A percentile compares a stretch with the other conserved stretches of the same genome.
Conservation (phyloP, 805 yeast species). For the Hanseniaspora clermontiae region DNA sequence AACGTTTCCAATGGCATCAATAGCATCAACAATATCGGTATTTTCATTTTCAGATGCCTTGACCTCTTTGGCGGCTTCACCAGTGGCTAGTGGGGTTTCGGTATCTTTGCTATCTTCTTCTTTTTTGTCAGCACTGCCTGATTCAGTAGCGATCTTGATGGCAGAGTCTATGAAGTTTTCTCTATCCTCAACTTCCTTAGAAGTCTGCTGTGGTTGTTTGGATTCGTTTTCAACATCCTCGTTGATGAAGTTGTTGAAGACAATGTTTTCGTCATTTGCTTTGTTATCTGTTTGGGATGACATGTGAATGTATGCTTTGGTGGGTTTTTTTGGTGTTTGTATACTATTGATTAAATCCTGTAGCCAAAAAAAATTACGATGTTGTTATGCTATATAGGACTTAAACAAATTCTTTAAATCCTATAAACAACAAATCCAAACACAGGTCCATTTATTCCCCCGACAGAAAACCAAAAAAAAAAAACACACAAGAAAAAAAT, state of each 20-base stretch:
- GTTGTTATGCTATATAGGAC: not conserved
- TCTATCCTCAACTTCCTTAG: not conserved
- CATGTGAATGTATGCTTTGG: not conserved
- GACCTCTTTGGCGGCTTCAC: not conserved
- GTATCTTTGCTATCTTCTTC: not conserved
- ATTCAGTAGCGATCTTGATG: not conserved
- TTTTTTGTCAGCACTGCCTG: not conserved
- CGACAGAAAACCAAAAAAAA: not conserved
- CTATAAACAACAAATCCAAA: not conserved
- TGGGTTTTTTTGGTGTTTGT: not conserved
- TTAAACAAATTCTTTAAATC: constrained; percentile 1
- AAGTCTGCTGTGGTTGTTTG: not conserved
- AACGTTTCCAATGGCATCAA: not conserved
- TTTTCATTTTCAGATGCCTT: not conserved
- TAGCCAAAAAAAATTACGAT: not conserved
- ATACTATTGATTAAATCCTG: not conserved
- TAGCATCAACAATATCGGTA: not conserved
- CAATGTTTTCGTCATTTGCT: constrained; percentile 8
- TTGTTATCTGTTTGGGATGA: not conserved
- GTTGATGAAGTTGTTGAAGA: constrained; percentile 12
- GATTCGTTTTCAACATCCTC: constrained; percentile 12
- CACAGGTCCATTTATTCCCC: not conserved
- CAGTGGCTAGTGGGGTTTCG: not conserved
- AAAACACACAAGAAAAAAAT: not conserved
- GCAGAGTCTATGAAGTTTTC: constrained; percentile 4